A percentile compares a stretch with the other conserved stretches of the same genome.
These are phyloP conservation scores for Xylariales sp. DNA, from an alignment of 2,329 filamentous ascomycete species.

Conservation along the genomic window DNA sequence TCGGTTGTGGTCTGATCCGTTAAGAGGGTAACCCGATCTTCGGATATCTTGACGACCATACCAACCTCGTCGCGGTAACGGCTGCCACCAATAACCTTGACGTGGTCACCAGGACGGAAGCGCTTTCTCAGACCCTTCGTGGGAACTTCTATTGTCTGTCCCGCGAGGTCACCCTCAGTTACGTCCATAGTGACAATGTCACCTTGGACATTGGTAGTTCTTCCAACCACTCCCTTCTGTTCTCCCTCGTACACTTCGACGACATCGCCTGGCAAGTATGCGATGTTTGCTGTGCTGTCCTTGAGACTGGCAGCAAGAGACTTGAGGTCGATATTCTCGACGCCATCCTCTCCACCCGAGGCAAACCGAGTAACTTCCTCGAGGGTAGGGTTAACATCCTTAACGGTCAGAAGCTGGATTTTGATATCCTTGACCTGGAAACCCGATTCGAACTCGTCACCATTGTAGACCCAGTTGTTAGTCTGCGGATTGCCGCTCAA, in stretches of 20 bases:
- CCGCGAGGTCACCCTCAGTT: conserved; percentile 73
- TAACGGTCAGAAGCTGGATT: conserved; percentile 78
- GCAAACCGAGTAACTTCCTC: conserved; percentile 97
- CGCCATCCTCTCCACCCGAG: conserved; percentile 82
- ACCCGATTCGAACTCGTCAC: conserved; percentile 86
- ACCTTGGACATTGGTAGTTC: conserved; percentile 77
- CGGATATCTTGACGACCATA: conserved; percentile 90
- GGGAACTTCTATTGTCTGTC: conserved; percentile 87
- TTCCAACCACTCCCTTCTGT: conserved; percentile 86
- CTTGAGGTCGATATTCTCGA: conserved; percentile 87
- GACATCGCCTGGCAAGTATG: conserved; percentile 89
- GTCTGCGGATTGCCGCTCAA: conserved; percentile 67
- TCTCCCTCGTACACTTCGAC: conserved; percentile 96
- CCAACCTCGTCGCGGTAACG: conserved; percentile 93
- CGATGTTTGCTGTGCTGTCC: conserved; percentile 72
- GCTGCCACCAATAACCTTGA: conserved; percentile 96
- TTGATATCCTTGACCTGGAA: conserved; percentile 94
- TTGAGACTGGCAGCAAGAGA: conserved; percentile 88
- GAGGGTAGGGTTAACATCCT: conserved; percentile 86
- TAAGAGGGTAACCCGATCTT: conserved; percentile 87
- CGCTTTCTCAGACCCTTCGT: conserved; percentile 88
- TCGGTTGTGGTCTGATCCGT: conserved; percentile 91
- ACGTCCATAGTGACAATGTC: conserved; percentile 91
- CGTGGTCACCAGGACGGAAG: conserved; percentile 91
- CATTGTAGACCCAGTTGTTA: conserved; percentile 79